These are phyloP conservation scores for Taiozyma sp. DNA, from an alignment of 1,139 yeast species.

Conservation along the genomic window DNA sequence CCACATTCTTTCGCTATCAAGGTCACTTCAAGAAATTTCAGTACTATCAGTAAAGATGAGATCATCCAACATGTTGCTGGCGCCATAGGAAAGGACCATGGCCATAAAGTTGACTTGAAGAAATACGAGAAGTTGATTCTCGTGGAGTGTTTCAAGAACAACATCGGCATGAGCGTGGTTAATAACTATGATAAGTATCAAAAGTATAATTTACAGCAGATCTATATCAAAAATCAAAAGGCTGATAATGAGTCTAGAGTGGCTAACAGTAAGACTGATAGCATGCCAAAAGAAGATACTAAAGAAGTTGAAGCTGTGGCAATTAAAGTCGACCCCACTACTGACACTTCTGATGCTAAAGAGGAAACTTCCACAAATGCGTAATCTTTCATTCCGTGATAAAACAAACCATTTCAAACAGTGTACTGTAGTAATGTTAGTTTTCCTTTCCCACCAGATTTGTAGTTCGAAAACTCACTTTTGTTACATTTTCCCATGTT, in stretches of 20 bases:
- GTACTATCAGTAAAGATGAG: conserved; percentile 58
- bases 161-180: conserved; percentile 78
- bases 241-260: conserved; percentile 11
- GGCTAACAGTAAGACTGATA: conserved; percentile 7
- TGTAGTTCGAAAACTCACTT: conserved; percentile 20
- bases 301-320: background rate
- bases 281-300: background rate
- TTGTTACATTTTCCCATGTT: conserved; percentile 65
- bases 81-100: conserved; percentile 61
- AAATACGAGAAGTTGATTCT: conserved; percentile 71
- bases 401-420: conserved; percentile 8
- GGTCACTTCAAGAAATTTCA: conserved; percentile 74
- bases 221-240: conserved; percentile 41
- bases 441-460: background rate
- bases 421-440: conserved; percentile 7
- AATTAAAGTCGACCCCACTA: background rate
- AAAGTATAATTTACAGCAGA: conserved; percentile 55
- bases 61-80: conserved; percentile 70
- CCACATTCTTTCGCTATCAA: conserved; percentile 74
- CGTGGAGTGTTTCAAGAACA: conserved; percentile 83
- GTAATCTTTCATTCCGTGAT: background rate
- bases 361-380: background rate
- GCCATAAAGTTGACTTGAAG: conserved; percentile 77
- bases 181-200: conserved; percentile 51
- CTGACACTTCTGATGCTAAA: background rate